Conservation (phyloP, 1,139 yeast genomes). For the Zhuliangozyma parablackwelliae region DNA sequence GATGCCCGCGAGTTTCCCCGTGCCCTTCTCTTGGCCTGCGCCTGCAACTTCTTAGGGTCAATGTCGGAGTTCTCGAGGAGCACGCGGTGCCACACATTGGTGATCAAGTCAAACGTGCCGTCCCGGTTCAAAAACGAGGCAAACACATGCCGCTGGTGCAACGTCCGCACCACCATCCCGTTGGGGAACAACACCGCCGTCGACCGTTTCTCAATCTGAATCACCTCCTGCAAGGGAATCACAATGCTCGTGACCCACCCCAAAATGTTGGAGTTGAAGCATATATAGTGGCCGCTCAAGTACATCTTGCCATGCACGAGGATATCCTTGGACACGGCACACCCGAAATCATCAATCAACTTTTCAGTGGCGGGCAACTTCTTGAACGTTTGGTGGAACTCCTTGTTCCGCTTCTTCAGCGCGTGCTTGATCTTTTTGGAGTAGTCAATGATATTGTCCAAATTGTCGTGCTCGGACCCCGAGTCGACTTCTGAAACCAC, state of each 20-base stretch:
- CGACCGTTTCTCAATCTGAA: constrained; percentile 65
- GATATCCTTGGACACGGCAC: constrained; percentile 71
- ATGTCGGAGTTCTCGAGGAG: constrained; percentile 23
- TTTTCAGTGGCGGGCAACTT: constrained; percentile 50
- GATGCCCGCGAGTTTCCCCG: constrained; percentile 10
- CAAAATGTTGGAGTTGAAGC: constrained; percentile 68
- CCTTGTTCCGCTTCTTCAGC: constrained; percentile 48
- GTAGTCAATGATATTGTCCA: constrained; percentile 16
- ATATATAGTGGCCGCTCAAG: constrained; percentile 53
- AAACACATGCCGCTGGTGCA: constrained; percentile 67
- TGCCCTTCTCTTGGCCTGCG: constrained; percentile 11
- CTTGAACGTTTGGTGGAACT: constrained; percentile 60
- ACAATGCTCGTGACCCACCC: constrained; percentile 68
- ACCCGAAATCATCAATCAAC: constrained; percentile 61
- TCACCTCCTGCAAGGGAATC: constrained; percentile 67
- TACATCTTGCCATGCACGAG: constrained; percentile 70
- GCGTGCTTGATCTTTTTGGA: constrained; percentile 24
- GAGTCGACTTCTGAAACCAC: constrained; percentile 6
- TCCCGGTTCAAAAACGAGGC: constrained; percentile 73
- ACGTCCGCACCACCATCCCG: constrained; percentile 65
- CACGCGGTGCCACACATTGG: constrained; percentile 57
- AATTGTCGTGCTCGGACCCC: constrained; percentile 13
- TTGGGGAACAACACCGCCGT: constrained; percentile 75
- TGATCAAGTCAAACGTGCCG: constrained; percentile 54
- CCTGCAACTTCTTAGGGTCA: constrained; percentile 14